Base-by-base conservation (phyloP, 1,139 yeast species). In the Geotrichum reessii region DNA sequence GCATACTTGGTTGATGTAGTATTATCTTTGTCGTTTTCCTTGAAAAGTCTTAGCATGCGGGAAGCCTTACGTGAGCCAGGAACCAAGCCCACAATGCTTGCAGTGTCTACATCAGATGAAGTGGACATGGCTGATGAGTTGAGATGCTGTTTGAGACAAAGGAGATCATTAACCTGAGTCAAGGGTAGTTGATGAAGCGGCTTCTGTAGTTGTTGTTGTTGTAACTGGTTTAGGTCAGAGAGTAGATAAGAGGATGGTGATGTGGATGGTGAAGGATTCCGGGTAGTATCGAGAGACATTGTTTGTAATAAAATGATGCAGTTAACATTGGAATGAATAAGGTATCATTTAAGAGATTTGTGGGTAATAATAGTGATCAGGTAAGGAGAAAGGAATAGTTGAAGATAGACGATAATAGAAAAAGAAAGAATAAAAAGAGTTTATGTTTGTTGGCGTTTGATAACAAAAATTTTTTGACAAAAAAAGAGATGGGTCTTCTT, bases 61-160 rank as follows among this genome's bases (percentile, higher is more conserved):
- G 84, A 81, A 3, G 84, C 84, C 66, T 81, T 81, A 57, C 84
- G 73, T n/a, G 78, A 71, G 21, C 74, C 64, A 7, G 69, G 65
- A 42, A 52, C 47, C 2, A 53, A 40, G 14, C 44, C 55, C 17
- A 53, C 61, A 37, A 21, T 31, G n/a, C 25, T 48, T 21, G 33
- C 9, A 48, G 47, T 11, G 12, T 40, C 28, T 14, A 40, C 21
- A 12, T 21, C 31, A 2, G 31, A 22, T 14, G 14, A 17, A 9
- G 46, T 17, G 4, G 33, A 19, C 19, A 11, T 27, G n/a, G 21
- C 22, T 1, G 37, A 5, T 7, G 9, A 22, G 5, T 47, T 27
- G 25, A 21, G n/a, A 12, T 11, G 50, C 5, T 37, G 19, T 2
- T 37, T 9, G 17, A 37, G 17, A 5, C 22, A n/a, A 21, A 12